Base-by-base conservation (phyloP, 495 filamentous ascomycete genomes). In the Penicillium turbatum region DNA sequence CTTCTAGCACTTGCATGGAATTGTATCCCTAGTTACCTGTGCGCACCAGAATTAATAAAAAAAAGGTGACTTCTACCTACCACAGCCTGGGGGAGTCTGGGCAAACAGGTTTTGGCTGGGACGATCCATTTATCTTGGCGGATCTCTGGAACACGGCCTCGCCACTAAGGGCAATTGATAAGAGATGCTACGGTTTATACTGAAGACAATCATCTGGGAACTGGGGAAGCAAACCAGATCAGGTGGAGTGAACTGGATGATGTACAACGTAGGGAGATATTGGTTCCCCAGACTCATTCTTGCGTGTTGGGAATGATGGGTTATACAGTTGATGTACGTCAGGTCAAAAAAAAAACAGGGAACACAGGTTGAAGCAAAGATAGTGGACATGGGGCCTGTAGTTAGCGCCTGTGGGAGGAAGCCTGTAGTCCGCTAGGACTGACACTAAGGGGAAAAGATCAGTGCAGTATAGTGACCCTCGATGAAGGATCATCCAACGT, bases 261-360 rank as follows among this genome's bases (percentile, higher is more conserved):
- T 24, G 4, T 24, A 24, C 21, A 24, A 24, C 4, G 21, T 4
- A 24, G 21, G 21, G 1, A n/a, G 32, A 34, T 0, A 13, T 34
- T 34, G 8, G 32, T 34, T 34, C 32, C 32, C 32, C 32, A 37
- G 35, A 37, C 35, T 37, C 19, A 40, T 24, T 24, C 17, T 24
- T 15, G 9, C 21, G 17, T 13, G 12, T 7, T 24, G 19, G 24
- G 21, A 9, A 45, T 34, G 15, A 34, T 5, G 24, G 26, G 49
- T 57, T 31, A n/a, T 44, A 58, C 51, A 50, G 13, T 35, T 26
- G 37, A 47, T 41, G 38, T 62, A 55, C 59, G 40, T 58, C 50
- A 52, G 51, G 49, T 34, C 53, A 54, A 51, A 56, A 60, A 59
- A 56, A 51, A 60, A 60, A 60, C 60, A 60, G 54, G 57, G 57